phyloP scores from a whole-genome alignment of 2,329 filamentous ascomycete genomes.

The Stachybotrys chlorohalonatus region DNA sequence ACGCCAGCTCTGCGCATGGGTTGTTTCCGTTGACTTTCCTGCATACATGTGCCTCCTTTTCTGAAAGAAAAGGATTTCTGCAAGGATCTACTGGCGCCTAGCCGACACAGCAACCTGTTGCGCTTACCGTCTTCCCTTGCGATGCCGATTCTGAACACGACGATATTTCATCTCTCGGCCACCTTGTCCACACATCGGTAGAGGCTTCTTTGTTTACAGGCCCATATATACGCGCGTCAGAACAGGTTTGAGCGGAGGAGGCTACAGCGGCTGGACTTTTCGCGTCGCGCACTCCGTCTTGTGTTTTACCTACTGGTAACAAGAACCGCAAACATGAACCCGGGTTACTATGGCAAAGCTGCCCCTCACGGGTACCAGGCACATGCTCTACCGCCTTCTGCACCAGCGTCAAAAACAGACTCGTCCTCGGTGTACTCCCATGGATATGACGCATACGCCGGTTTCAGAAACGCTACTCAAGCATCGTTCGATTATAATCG shows the following conservation, averaged over 20 bases:
- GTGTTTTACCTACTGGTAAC: neutral
- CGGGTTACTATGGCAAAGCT: constrained; percentile 16
- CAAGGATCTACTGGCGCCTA: neutral
- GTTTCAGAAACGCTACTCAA: constrained; percentile 4
- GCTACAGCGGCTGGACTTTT: neutral
- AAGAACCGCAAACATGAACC: constrained; percentile 14
- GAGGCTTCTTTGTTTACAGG: neutral
- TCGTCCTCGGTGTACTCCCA: neutral
- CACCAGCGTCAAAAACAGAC: neutral
- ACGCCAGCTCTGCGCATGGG: too few relatives aligned
- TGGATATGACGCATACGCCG: constrained; percentile 1
- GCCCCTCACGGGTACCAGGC: constrained; percentile 10
- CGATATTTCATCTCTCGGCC: neutral
- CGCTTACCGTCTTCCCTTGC: neutral
- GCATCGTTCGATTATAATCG: constrained; percentile 15
- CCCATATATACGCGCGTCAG: neutral
- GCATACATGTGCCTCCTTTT: neutral
- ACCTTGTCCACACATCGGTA: neutral
- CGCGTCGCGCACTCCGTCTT: too few relatives aligned
- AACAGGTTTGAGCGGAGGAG: neutral
- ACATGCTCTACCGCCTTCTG: neutral
- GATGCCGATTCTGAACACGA: neutral
- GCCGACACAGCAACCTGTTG: neutral
- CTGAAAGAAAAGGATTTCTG: neutral
- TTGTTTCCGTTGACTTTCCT: neutral